Percentiles rank a stretch among this genome's conserved stretches.
These are phyloP conservation scores for Cercospora sp. DNA, from an alignment of 2,329 filamentous ascomycete species.

Conservation along the genomic window DNA sequence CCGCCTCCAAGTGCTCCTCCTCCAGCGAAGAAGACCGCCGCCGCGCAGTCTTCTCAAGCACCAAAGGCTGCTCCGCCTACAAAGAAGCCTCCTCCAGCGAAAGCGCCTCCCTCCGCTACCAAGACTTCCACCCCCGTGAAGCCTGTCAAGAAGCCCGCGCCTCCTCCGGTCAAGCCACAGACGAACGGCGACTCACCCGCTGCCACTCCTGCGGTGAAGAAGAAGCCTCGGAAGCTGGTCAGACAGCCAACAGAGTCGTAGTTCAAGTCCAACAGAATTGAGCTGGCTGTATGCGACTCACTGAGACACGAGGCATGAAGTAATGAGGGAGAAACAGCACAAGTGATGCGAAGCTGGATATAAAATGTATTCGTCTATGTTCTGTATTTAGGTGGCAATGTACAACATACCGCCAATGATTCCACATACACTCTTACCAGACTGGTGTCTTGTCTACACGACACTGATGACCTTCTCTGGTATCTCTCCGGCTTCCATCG, in stretches of 20 bases:
- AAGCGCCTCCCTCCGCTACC: conserved; percentile 13
- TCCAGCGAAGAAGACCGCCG: conserved; percentile 12
- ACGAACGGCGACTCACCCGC: conserved; percentile 16
- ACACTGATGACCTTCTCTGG: background rate
- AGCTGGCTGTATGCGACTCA: background rate
- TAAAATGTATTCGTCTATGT: background rate
- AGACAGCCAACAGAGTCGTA: conserved; percentile 17
- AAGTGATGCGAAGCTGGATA: background rate
- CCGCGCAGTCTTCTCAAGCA: conserved; percentile 10
- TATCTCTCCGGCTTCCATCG: background rate
- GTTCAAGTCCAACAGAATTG: background rate
- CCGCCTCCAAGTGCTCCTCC: conserved; percentile 5
- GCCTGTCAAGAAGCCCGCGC: conserved; percentile 26
- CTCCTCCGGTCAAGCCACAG: conserved; percentile 19
- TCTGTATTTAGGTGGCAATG: background rate
- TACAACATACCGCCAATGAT: background rate
- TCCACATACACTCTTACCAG: background rate
- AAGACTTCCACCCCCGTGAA: conserved; percentile 20
- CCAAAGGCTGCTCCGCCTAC: conserved; percentile 12
- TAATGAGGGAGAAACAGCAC: background rate
- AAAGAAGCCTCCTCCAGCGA: conserved; percentile 16
- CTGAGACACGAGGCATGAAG: background rate
- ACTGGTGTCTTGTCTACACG: background rate
- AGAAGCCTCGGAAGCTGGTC: conserved; percentile 36
- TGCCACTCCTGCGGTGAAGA: conserved; percentile 31